Base-by-base conservation (phyloP, 2,329 filamentous ascomycete species). In the Drechslerella dactyloides region DNA sequence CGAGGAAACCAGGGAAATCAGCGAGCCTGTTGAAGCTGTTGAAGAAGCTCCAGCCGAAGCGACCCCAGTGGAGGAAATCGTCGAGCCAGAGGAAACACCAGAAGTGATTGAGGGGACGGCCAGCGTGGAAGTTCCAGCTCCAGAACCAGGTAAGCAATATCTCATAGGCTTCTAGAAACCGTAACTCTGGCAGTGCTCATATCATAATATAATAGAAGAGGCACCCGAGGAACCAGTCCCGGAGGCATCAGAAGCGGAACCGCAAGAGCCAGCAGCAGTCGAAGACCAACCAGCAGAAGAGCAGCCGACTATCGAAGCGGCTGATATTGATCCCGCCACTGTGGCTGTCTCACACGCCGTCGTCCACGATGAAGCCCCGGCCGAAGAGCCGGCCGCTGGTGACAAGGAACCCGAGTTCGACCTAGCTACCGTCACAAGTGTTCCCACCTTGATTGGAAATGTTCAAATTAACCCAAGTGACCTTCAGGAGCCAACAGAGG, bases 11-110 rank as follows among this genome's bases (percentile, higher is more conserved):
- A 17, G 21, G 15, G 37, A 50, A 2, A 7, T 50, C 19, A 13
- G 2, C 15, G 17, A 50, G 19, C 46, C 46, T 21, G n/a, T 50
- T 15, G 46, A 50, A 74, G 85, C 85, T 51, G 89, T 87, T 2
- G 80, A 80, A 74, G 87, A 90, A 65, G 87, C 87, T 23, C 74
- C 78, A 27, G 77, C 81, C 10, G 80, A 80, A 69, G 81, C 82
- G 72, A 88, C 91, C 77, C 84, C 86, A 75, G 91, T 96, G 77
- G 92, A 91, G 78, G 88, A 87, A 65, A 85, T 93, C 73, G 88
- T 97, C 77, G 92, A 96, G 81, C 11, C 57, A 3, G 17, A 69
- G 23, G 63, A 66, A 17, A 8, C 13, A 4, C 13, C 51, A 17
- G 52, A 69, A 46, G 30, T 23, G 11, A 53, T 19, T 13, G 42